Evolutionary conservation across 495 filamentous ascomycete species (phyloP).

Genomic region (Symbiotaphrina buchneri): DNA sequence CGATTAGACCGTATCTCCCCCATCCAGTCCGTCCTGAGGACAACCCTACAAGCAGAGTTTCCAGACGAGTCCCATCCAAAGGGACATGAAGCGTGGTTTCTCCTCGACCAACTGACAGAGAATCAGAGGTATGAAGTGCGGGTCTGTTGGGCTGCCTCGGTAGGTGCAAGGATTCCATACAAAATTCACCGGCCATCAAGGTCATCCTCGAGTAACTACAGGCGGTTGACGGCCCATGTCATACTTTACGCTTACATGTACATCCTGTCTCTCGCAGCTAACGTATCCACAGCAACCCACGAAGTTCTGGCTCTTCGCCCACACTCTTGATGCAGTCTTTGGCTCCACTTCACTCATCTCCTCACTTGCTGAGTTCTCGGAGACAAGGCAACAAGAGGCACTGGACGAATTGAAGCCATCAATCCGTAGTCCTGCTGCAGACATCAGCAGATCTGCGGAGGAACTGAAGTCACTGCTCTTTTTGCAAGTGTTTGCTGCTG

Average conservation of each 20-base stretch:
- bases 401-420: neutral
- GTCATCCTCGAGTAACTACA: no score
- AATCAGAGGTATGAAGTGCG: constrained; percentile 76
- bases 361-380: constrained; percentile 39
- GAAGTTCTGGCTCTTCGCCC: constrained; percentile 42
- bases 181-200: no score
- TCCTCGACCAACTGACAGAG: constrained; percentile 50
- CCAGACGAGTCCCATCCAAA: constrained; percentile 24
- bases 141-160: constrained; percentile 84
- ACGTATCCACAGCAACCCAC: constrained; percentile 56
- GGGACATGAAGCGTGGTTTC: constrained; percentile 56
- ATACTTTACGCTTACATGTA: constrained; percentile 1
- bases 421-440: constrained; percentile 2
- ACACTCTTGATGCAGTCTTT: constrained; percentile 32
- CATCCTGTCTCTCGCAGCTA: neutral
- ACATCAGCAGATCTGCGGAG: no score
- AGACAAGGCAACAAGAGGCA: constrained; percentile 17
- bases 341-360: constrained; percentile 35
- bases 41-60: constrained; percentile 39
- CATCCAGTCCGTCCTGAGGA: constrained; percentile 26
- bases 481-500: constrained; percentile 50
- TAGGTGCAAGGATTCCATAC: constrained; percentile 26
- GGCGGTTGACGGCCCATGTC: no score
- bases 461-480: constrained; percentile 38
- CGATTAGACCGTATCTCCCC: constrained; percentile 42